Conservation (phyloP, 2,329 filamentous ascomycete species). For the Thielaviopsis populi region DNA sequence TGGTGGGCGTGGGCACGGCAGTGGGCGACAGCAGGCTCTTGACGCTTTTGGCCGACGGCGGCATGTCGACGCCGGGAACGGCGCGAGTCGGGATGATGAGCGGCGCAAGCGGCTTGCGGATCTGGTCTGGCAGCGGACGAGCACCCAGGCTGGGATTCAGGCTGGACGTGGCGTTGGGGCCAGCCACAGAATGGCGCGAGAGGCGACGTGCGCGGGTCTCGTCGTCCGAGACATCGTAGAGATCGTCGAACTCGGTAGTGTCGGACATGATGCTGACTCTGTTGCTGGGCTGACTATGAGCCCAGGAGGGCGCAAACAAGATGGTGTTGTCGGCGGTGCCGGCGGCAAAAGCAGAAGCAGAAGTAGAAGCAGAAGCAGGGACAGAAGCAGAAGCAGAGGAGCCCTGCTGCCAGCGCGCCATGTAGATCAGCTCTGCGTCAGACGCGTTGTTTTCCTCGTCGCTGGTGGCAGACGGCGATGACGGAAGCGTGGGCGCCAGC, state of each 20-base stretch:
- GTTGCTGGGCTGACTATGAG: constrained; percentile 38
- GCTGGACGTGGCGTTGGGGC: background rate
- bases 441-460: constrained; percentile 26
- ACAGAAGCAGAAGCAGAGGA: background rate
- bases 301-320: constrained; percentile 1
- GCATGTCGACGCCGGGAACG: background rate
- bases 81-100: constrained; percentile 35
- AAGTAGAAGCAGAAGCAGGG: background rate
- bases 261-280: constrained; percentile 49
- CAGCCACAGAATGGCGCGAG: constrained; percentile 1
- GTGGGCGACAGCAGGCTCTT: constrained; percentile 38
- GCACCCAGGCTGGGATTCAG: background rate
- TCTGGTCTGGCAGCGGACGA: background rate
- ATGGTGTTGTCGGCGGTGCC: constrained; percentile 17
- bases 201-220: constrained; percentile 34
- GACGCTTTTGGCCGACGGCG: constrained; percentile 21
- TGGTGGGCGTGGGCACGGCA: constrained; percentile 48
- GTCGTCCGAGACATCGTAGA: constrained; percentile 76
- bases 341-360: background rate
- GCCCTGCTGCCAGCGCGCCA: constrained; percentile 20
- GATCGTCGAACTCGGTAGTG: constrained; percentile 64
- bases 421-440: background rate
- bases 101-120: constrained; percentile 26
- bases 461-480: constrained; percentile 42
- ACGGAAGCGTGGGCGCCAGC: constrained; percentile 45